Evolutionary conservation across 139 green algal species (phyloP).

Genomic region (Volvox reticuliferus): DNA sequence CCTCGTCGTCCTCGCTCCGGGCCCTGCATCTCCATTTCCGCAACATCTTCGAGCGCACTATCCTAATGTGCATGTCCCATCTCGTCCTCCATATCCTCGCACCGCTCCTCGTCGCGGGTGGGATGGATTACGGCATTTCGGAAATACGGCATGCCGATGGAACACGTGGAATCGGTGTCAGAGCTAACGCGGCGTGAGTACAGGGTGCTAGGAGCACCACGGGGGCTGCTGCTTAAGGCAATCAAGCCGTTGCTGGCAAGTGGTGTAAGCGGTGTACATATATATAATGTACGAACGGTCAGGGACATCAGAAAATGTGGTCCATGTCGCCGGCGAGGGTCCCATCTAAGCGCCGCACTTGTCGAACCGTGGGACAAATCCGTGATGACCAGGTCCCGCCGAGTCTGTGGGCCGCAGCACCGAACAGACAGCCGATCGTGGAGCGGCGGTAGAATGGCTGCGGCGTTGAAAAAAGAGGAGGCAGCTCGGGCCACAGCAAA

Average conservation of each 20-base stretch:
- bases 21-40: not conserved
- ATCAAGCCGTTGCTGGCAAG: too few species aligned
- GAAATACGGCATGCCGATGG: not conserved
- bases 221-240: not conserved
- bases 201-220: not conserved
- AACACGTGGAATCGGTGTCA: not conserved
- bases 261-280: too few species aligned
- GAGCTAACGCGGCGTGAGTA: not conserved
- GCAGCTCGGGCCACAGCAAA: not conserved
- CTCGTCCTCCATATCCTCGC: not conserved
- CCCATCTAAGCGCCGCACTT: not conserved
- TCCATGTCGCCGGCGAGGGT: not conserved
- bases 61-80: too few species aligned
- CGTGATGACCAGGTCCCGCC: not conserved
- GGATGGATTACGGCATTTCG: not conserved
- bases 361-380: not conserved
- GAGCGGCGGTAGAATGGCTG: not conserved
- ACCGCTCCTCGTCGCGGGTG: not conserved
- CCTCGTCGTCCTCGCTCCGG: not conserved
- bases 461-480: too few species aligned
- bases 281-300: not conserved
- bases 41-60: too few species aligned
- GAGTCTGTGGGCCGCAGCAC: conserved; percentile 18
- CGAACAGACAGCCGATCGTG: not conserved
- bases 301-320: not conserved